A percentile compares a stretch with the other conserved stretches of the same genome.
phyloP scores from a whole-genome alignment of 208 protist species.

The Acanthamoeba lugdunensis region DNA sequence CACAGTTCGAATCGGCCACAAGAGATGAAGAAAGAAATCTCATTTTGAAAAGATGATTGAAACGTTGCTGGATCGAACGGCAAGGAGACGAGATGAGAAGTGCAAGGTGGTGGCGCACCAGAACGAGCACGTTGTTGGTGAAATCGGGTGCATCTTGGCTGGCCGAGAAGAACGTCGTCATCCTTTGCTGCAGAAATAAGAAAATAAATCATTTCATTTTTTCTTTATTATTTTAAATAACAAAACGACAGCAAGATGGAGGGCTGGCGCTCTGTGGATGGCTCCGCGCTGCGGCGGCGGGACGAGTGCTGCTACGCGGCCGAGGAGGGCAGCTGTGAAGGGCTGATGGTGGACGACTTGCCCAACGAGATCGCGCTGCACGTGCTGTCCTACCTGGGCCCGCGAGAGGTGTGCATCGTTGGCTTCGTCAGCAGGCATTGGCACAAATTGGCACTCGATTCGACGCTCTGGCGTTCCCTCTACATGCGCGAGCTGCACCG shows the following conservation, averaged over 20 bases:
- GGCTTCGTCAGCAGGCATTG: conserved; percentile 20
- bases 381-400: conserved; percentile 31
- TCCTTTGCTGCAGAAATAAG: background rate
- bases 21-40: background rate
- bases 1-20: background rate
- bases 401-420: conserved; percentile 19
- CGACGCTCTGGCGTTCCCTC: conserved; percentile 54
- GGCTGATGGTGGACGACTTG: background rate
- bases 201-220: background rate
- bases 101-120: background rate
- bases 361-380: conserved; percentile 64
- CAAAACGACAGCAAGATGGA: background rate
- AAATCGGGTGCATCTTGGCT: conserved; percentile 13
- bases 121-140: conserved; percentile 23
- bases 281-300: background rate
- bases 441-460: conserved; percentile 62
- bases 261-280: background rate
- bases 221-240: background rate
- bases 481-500: conserved; percentile 21
- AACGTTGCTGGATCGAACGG: background rate
- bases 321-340: background rate
- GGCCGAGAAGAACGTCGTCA: conserved; percentile 23
- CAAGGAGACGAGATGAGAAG: background rate
- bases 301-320: background rate
- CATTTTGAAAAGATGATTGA: background rate